Conservation (phyloP, 148 eudicot genomes). For the Diospyros lotus region DNA sequence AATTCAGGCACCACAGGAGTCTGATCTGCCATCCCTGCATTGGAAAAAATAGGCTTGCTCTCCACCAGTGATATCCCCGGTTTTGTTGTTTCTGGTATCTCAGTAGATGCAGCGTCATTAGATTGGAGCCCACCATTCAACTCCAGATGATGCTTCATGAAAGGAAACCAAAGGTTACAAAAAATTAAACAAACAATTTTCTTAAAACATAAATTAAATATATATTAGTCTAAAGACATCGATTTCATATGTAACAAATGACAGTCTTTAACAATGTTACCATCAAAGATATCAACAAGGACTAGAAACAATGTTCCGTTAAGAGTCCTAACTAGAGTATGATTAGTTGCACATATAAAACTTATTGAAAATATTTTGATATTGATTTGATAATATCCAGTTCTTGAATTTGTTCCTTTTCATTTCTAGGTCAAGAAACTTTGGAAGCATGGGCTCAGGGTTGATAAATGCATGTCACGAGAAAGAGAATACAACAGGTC, state of each 20-base stretch:
- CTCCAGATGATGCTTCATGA: conserved; percentile 49
- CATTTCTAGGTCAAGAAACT: not conserved
- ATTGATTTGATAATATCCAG: no score
- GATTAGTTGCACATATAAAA: no score
- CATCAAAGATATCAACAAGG: not conserved
- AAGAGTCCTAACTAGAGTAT: no score
- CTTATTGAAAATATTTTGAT: no score
- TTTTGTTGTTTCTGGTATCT: conserved; percentile 18
- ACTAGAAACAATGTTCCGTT: no score
- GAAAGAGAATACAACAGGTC: not conserved
- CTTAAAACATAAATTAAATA: no score
- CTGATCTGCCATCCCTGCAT: conserved; percentile 16
- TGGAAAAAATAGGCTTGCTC: conserved; percentile 22
- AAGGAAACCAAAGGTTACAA: no score
- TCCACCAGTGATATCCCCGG: conserved; percentile 20
- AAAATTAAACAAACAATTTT: no score
- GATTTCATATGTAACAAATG: not conserved
- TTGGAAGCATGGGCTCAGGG: not conserved
- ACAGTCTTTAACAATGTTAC: not conserved
- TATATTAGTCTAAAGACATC: not conserved
- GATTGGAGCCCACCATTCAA: conserved; percentile 46
- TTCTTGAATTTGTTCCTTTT: no score
- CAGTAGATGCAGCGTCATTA: conserved; percentile 31
- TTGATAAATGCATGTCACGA: not conserved
- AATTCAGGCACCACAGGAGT: conserved; percentile 17